Evolutionary conservation across 306 rosid species (phyloP), one percentile per base, ranked within the genome.

Genomic region (Cicer cuneatum): DNA sequence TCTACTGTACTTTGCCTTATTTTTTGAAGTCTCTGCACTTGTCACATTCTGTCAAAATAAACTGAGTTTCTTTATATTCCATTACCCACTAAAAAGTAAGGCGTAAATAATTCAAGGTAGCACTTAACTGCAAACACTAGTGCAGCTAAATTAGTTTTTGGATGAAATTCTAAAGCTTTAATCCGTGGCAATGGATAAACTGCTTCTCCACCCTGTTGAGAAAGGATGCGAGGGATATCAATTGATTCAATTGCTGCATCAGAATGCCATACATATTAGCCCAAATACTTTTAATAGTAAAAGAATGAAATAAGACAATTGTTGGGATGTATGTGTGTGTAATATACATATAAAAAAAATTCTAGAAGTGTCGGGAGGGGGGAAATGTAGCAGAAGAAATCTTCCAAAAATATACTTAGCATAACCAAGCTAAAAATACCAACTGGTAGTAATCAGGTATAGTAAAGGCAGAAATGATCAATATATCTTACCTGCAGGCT

Each of bases 191-290:
- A 79, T 49, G 98, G 97, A 82, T 93, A 93, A 83, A 88, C 97
- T 75, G 97, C 77, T 89, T 93, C 98, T 80, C 98, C 98, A 38
- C 96, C 98, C 88, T 88, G 90, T 78, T 93, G 98, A 82, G 98
- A 93, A 82, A 93, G 98, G 89, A 93, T 83, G 80, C 87, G 93
- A 77, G 96, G 97, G 74, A 93, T 87, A 84, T 93, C 98, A 83
- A 93, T 89, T 76, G 96, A 80, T 87, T 93, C 96, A 78, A 93
- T 89, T 47, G 84, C 98, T 93, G 98, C 90, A 81, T 15, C 74
- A 54, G 47, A 74, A 69, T 42, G 53, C 62, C 38, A 79, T 76
- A 53, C 62, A 65, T 49, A 58, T 69, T 74, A 78, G 85, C 80
- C 80, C 66, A 71, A 74, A 47, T 43, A 56, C n/a, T 37, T 49